Evolutionary conservation across 352 stramenopile species (phyloP), one percentile per base, ranked within the genome.

Genomic region (Globisporangium canariense): DNA sequence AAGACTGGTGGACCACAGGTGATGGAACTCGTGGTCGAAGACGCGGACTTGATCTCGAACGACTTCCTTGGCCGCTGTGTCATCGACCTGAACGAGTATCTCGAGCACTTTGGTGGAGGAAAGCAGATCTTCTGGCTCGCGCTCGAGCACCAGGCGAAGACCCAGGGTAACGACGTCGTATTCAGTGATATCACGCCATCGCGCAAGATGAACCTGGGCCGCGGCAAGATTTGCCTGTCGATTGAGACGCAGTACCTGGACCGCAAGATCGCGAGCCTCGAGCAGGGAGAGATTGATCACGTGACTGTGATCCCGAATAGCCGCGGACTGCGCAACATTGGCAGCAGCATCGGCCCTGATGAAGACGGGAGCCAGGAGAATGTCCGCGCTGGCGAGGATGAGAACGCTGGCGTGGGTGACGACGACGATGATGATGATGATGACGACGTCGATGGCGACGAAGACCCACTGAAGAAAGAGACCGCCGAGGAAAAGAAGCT

Each of bases 101-200:
- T 68, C 11, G 75, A 73, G 38, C 74, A 73, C 13, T 89, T 74
- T 49, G 64, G 67, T 25, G 60, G 70, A 57, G 59, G 71, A 2
- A 93, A 91, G 69, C 66, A 83, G 53, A 68, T 78, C 9, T 86
- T 93, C 38, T 93, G 82, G 85, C 50, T 91, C 13, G 83, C 77
- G 14, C 66, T 93, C 50, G 76, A 89, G 60, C 76, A 79, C 7
- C 68, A 77, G 55, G 59, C 73, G 1, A 76, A 88, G 30, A 55
- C 60, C 11, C 74, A 73, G 13, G 63, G 68, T 7, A 73, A 62
- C 14, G 58, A 77, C 47, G 16, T 64, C 16, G 51, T 64, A 16
- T 66, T 74, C 43, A 87, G 75, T 45, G 81, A 89, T 49, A 78
- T 90, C 46, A 71, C 73, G 43, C 65, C 71, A 10, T 64, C 78